A percentile compares a stretch with the other conserved stretches of the same genome.
These are phyloP conservation scores for Cynara cardunculus DNA, from an alignment of 129 eudicot genomes.

Conservation along the genomic window DNA sequence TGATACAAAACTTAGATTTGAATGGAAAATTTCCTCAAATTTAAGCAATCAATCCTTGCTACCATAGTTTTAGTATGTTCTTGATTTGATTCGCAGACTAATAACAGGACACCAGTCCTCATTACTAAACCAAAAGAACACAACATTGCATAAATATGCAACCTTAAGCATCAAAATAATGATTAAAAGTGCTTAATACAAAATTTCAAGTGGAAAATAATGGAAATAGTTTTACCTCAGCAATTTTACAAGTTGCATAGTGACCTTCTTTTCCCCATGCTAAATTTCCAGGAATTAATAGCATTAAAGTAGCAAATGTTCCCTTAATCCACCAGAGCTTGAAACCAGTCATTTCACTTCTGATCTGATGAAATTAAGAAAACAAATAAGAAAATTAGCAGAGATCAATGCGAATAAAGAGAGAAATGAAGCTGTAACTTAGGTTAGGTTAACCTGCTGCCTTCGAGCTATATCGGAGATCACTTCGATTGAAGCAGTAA, in stretches of 20 bases:
- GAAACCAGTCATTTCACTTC: constrained; percentile 36
- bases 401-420: not conserved
- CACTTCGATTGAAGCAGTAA: constrained; percentile 1
- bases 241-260: constrained; percentile 73
- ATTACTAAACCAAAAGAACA: not conserved
- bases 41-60: not conserved
- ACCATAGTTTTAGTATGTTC: not conserved
- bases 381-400: not conserved
- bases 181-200: not conserved
- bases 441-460: constrained; percentile 4
- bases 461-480: not conserved
- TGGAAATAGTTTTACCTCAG: constrained; percentile 47
- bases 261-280: constrained; percentile 98
- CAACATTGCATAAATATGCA: not conserved
- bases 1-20: not conserved
- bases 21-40: not conserved
- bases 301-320: constrained; percentile 29
- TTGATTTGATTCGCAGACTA: not conserved
- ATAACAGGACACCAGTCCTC: not conserved
- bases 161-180: not conserved
- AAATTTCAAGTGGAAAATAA: not conserved
- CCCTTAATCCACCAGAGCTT: constrained; percentile 33
- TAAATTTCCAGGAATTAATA: constrained; percentile 37
- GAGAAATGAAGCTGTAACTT: not conserved
- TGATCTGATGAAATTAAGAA: not conserved